A percentile compares a stretch with the other conserved stretches of the same genome.
Conservation (phyloP, 108 stramenopile genomes). For the Cyclostephanos tholiformis region DNA sequence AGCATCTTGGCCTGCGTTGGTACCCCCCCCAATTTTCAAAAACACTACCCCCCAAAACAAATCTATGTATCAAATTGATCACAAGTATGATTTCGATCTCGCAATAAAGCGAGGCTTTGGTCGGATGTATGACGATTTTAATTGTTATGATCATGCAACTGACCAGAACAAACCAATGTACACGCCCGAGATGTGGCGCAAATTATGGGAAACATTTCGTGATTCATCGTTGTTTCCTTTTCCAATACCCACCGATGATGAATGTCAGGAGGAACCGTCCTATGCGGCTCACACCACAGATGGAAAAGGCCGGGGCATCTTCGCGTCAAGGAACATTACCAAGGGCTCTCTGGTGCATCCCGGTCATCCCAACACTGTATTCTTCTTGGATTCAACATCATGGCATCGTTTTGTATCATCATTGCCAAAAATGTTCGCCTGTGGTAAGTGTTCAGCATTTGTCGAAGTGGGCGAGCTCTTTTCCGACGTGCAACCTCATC, state of each 20-base stretch:
- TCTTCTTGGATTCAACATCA: conserved; percentile 22
- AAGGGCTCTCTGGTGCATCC: conserved; percentile 20
- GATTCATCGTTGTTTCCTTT: conserved; percentile 11
- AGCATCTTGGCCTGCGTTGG: conserved; percentile 11
- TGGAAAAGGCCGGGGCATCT: conserved; percentile 27
- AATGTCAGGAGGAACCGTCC: background rate
- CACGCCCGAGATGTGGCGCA: conserved; percentile 9
- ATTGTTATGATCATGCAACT: conserved; percentile 9
- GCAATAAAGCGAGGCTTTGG: background rate
- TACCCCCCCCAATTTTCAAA: background rate
- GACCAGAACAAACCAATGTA: conserved; percentile 20
- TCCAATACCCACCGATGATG: conserved; percentile 9
- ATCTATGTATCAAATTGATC: background rate
- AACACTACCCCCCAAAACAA: background rate
- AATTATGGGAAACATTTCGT: conserved; percentile 16
- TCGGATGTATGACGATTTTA: conserved; percentile 4
- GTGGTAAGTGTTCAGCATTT: conserved; percentile 1
- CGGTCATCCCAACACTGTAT: conserved; percentile 28
- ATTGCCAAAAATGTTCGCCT: conserved; percentile 18
- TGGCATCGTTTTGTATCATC: conserved; percentile 19
- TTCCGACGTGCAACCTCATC: background rate
- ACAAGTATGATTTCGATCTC: background rate
- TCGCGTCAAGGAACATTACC: conserved; percentile 25
- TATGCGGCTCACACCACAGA: conserved; percentile 11
- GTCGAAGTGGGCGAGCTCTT: background rate